Conservation (phyloP, 192 early-diverging fungal species). For the Backusella luteola region DNA sequence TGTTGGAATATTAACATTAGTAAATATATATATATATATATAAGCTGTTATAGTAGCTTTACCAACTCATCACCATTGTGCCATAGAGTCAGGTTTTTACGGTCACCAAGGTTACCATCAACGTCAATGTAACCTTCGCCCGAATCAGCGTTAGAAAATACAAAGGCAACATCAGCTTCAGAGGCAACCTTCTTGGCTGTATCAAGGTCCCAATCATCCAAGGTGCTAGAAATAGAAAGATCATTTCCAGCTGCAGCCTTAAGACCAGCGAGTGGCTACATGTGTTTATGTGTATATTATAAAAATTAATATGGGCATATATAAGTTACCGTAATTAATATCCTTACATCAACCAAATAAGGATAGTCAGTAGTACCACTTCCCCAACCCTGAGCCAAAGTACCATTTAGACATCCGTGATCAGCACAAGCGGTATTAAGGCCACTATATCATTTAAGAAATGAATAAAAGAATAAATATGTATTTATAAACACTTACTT, state of each 20-base stretch:
- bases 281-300: background rate
- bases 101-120: conserved; percentile 58
- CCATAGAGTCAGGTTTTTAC: conserved; percentile 57
- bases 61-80: conserved; percentile 54
- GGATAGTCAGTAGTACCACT: conserved; percentile 24
- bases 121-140: conserved; percentile 33
- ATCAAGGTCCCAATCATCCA: conserved; percentile 13
- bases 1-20: background rate
- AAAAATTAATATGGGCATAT: too few species aligned
- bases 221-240: conserved; percentile 7
- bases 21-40: too few species aligned
- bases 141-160: conserved; percentile 36
- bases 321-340: too few species aligned
- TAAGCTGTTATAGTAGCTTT: background rate
- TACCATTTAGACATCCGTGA: conserved; percentile 18
- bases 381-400: conserved; percentile 24
- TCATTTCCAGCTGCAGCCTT: conserved; percentile 13
- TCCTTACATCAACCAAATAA: conserved; percentile 26
- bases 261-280: conserved; percentile 27
- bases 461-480: background rate
- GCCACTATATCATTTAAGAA: conserved; percentile 7
- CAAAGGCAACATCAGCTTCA: conserved; percentile 45
- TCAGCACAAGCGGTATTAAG: conserved; percentile 22
- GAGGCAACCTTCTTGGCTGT: conserved; percentile 23
- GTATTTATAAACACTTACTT: background rate